These are phyloP conservation scores for Cucumis sativus DNA, from an alignment of 306 rosid genomes.

Conservation along the genomic window Cucumber_9930_V3 NC_026657.2:26375501-26376000, in stretches of 20 bases:
- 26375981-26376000: not conserved
- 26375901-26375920: not conserved
- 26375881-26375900: not conserved
- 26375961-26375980: not conserved
- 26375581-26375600: conserved; percentile 37
- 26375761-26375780: not conserved
- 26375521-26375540: conserved; percentile 39
- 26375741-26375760: not conserved
- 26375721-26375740: not conserved
- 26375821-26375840: not conserved
- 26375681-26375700: not conserved
- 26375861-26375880: conserved; percentile 34
- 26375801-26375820: not conserved
- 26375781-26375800: not conserved
- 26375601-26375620: conserved; percentile 20
- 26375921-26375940: not conserved
- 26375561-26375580: conserved; percentile 55
- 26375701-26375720: conserved; percentile 3
- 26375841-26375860: conserved; percentile 66
- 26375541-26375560: conserved; percentile 43
- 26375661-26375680: not conserved
- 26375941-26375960: not conserved
- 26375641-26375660: too few relatives aligned
- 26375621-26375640: conserved; percentile 14
- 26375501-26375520: conserved; percentile 87